These are phyloP conservation scores for Amyloporia xantha DNA, from an alignment of 768 basidiomycete genomes.

Conservation along the genomic window DNA sequence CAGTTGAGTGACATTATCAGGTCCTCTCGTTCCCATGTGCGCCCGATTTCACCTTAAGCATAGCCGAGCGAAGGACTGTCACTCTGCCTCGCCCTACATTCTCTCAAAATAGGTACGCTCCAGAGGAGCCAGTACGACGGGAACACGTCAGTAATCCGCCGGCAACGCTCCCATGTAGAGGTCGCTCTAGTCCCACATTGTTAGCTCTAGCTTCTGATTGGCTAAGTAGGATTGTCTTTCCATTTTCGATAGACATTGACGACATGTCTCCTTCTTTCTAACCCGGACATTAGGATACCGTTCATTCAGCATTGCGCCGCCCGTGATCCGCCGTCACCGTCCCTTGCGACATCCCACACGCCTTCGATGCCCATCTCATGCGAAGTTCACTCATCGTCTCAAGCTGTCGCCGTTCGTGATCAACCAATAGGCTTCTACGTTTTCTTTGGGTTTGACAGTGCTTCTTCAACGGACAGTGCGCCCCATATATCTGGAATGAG, in stretches of 20 bases:
- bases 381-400: too few species aligned
- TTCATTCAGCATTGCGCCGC: neutral
- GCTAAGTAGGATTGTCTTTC: neutral
- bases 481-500: too few species aligned
- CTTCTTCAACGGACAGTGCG: too few species aligned
- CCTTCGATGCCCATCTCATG: too few species aligned
- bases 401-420: too few species aligned
- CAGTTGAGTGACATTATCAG: too few species aligned
- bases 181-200: neutral
- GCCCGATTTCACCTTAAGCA: too few species aligned
- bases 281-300: neutral
- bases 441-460: too few species aligned
- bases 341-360: neutral
- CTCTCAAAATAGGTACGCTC: too few species aligned
- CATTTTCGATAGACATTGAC: neutral
- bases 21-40: too few species aligned
- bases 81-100: too few species aligned
- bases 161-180: neutral
- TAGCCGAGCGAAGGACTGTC: neutral
- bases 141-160: neutral
- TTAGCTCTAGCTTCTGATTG: neutral
- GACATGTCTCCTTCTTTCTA: neutral
- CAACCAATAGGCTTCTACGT: too few species aligned
- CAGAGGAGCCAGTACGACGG: neutral
- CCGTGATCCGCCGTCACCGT: neutral